Conservation (phyloP, 441 rosid species). For the Pelargonium cotyledonis region DNA sequence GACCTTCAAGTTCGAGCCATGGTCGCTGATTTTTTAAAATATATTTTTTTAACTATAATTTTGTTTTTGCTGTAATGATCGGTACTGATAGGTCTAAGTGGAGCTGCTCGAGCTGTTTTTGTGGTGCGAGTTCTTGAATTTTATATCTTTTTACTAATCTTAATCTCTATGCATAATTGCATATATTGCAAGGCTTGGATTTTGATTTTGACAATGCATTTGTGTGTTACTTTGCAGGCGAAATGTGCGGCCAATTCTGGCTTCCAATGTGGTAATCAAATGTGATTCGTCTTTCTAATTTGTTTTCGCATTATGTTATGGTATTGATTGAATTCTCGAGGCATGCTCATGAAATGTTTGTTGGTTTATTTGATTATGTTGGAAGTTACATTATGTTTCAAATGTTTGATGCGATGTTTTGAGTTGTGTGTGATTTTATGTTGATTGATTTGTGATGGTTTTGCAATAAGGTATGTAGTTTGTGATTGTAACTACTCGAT, state of each 20-base stretch:
- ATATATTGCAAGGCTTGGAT: conserved; percentile 7
- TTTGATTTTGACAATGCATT: not conserved
- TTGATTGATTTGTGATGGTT: too few species aligned
- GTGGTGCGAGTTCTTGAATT: conserved; percentile 38
- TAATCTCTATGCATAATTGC: not conserved
- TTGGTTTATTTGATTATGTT: too few species aligned
- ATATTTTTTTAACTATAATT: not conserved
- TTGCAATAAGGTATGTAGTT: too few species aligned
- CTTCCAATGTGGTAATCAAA: conserved; percentile 58
- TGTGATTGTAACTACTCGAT: too few species aligned
- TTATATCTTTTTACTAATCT: not conserved
- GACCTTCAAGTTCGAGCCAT: not conserved
- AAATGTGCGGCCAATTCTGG: conserved; percentile 50
- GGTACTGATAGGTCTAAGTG: conserved; percentile 45
- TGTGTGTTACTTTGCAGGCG: conserved; percentile 35
- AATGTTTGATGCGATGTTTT: too few species aligned
- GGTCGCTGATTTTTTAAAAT: not conserved
- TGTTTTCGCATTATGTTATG: not conserved
- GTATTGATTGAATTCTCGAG: not conserved
- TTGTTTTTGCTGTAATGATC: conserved; percentile 8
- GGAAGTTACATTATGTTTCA: too few species aligned
- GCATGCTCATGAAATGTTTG: not conserved
- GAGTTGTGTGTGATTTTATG: too few species aligned
- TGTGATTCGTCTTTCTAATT: not conserved
- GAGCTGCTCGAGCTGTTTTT: conserved; percentile 47